Percentiles rank a stretch among this genome's conserved stretches.
phyloP scores from a whole-genome alignment of 768 basidiomycete genomes.

The Amyloporia xantha region DNA sequence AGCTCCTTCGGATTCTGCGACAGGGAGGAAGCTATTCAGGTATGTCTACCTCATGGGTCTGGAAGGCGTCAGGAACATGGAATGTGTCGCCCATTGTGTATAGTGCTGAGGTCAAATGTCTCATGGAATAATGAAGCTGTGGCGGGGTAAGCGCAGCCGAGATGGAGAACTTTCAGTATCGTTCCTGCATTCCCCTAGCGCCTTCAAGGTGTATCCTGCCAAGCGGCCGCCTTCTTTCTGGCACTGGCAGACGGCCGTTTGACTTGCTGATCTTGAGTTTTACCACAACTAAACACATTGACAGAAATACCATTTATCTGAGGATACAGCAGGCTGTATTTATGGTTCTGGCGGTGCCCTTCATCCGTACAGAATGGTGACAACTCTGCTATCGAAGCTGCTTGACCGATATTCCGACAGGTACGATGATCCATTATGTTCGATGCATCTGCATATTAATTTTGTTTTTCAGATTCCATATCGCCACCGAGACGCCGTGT shows the following conservation, averaged over 20 bases:
- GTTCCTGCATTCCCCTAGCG: too few species aligned
- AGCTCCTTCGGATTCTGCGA: conserved; percentile 22
- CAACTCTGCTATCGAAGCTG: conserved; percentile 48
- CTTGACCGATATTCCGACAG: conserved; percentile 41
- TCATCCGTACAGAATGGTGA: conserved; percentile 67
- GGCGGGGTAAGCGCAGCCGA: too few species aligned
- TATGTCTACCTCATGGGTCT: conserved; percentile 22
- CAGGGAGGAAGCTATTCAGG: conserved; percentile 29
- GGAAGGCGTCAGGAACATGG: neutral
- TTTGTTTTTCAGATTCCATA: conserved; percentile 52
- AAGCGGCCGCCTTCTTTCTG: too few species aligned
- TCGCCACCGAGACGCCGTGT: conserved; percentile 59
- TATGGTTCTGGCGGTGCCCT: conserved; percentile 51
- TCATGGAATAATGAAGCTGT: too few species aligned
- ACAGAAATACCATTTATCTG: conserved; percentile 46
- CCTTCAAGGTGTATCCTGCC: too few species aligned
- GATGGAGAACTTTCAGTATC: too few species aligned
- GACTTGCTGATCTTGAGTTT: neutral
- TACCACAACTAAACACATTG: neutral
- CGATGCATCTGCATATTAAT: too few species aligned
- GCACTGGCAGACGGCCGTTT: too few species aligned
- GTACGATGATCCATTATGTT: too few species aligned
- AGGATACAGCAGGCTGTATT: conserved; percentile 43
- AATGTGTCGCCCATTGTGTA: too few species aligned
- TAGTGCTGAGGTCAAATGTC: too few species aligned